Base-by-base conservation (phyloP, 805 yeast species). In the Barnettozyma vustinii region DNA sequence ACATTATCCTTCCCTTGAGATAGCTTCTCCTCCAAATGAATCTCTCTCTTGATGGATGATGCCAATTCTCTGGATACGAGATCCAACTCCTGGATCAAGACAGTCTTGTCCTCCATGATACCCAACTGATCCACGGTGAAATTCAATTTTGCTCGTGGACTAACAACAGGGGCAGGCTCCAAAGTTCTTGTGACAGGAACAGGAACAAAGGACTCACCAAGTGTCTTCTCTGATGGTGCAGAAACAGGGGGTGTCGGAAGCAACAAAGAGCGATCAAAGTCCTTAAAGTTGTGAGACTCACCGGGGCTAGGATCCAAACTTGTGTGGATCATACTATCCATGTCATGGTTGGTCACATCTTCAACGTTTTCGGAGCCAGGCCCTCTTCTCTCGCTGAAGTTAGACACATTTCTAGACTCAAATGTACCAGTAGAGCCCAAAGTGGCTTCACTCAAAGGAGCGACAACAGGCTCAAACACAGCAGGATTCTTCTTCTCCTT, bases 21-120 rank as follows among this genome's bases (percentile, higher is more conserved):
- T 25, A 79, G 48, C 40, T 66, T 71, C 44, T 69, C 68, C 57
- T 83, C 90, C 41, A 86, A 60, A 18, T 70, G 62, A n/a, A 84
- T 69, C 61, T 87, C 95, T 37, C 94, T 69, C 47, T 79, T 76
- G 42, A 86, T 83, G 0, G 91, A 81, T 21, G 79, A 79, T 0
- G 90, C 91, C 44, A 87, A 69, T 58, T 86, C 95, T 23, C 77
- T 76, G 1, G 91, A 82, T 1, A 87, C 83, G 21, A 84, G 58
- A 51, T 82, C 84, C 37, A 87, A 65, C 58, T 86, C 92, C 48
- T 76, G 73, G 56, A 84, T 70, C 37, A 86, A 63, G 23, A 74
- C 76, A 44, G 73, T 73, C 52, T 81, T 84, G 46, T 84, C 80
- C 33, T 72, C 77, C 68, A 85, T 71, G 8, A 84, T 68, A 1